Evolutionary conservation across 495 filamentous ascomycete species (phyloP), one percentile per base, ranked within the genome.

Genomic region (Talaromyces proteolyticus): DNA sequence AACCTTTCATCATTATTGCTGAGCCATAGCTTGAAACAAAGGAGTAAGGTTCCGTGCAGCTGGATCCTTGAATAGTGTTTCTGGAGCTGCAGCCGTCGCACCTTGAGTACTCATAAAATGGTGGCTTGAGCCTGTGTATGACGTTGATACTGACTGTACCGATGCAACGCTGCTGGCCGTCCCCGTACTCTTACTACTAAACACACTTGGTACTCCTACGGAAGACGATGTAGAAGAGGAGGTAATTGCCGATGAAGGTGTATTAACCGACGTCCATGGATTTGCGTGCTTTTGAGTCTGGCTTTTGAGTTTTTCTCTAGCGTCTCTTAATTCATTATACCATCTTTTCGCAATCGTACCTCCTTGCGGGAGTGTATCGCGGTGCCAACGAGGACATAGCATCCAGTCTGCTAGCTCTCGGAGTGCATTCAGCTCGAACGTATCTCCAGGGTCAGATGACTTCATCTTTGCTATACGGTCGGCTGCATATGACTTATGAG

Each of bases 331-430:
- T 4, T 51, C 17, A 17, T 11, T 3, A 19, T 51, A 37, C 49
- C 49, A 51, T 38, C 19, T 43, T 17, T 17, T 44, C 39, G 49
- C 49, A 24, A 51, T 51, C 11, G 6, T 36, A 2, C 14, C 49
- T 1, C 49, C 40, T 18, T 51, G 49, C 3, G 49, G 49, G 11
- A 17, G 34, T 6, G 8, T 20, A 41, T 49, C 17, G 11, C 25
- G 39, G 24, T 51, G 49, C 49, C 49, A 51, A 17, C 49, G 49
- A 12, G 49, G 49, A 37, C 49, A 51, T 22, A 51, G 49, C 49
- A 51, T 51, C 49, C 40, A 51, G 19, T 44, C 49, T 12, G 49
- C 49, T 38, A 51, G 23, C 19, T 50, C 40, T 34, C 25, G 39
- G 16, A 51, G 49, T 20, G 49, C 23, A 6, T 51, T 18, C 17